Percentiles rank a stretch among this genome's conserved stretches.
These are phyloP conservation scores for Russula brevipes DNA, from an alignment of 768 basidiomycete genomes.

Conservation along the genomic window DNA sequence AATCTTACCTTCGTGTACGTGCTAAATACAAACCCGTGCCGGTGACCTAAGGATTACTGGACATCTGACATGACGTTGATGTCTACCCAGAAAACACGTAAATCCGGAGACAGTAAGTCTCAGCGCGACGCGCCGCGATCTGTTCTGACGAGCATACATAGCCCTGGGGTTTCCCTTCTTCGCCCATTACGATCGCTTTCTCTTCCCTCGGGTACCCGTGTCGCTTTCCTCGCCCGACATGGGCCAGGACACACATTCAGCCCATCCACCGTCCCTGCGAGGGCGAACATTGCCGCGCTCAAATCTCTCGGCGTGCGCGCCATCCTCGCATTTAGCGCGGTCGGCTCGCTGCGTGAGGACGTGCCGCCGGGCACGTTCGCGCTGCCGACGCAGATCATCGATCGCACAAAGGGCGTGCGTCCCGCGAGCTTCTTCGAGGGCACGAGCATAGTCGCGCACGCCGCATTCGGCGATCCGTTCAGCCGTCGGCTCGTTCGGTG, in stretches of 20 bases:
- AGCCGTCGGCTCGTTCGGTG: slow-evolving; percentile 56
- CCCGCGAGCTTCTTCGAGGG: slow-evolving; percentile 84
- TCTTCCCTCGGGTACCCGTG: slow-evolving; percentile 70
- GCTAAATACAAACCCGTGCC: not conserved
- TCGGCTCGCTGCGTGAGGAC: slow-evolving; percentile 91
- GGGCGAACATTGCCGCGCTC: slow-evolving; percentile 94
- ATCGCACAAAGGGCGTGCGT: slow-evolving; percentile 92
- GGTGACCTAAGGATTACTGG: too few species aligned
- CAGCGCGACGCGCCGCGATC: not conserved
- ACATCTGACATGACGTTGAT: not conserved
- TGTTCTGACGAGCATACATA: slow-evolving; percentile 29
- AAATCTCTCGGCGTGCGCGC: slow-evolving; percentile 87
- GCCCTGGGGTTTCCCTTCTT: slow-evolving; percentile 93
- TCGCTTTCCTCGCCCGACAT: slow-evolving; percentile 93
- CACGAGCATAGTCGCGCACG: slow-evolving; percentile 79
- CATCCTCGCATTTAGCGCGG: slow-evolving; percentile 91
- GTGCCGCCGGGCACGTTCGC: slow-evolving; percentile 85
- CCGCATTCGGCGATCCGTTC: slow-evolving; percentile 93
- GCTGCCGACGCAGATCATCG: slow-evolving; percentile 90
- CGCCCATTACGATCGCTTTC: slow-evolving; percentile 85
- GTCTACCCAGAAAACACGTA: slow-evolving; percentile 55
- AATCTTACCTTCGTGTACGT: slow-evolving; percentile 84
- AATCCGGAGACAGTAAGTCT: slow-evolving; percentile 72
- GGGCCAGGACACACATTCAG: slow-evolving; percentile 72
- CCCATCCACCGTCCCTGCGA: slow-evolving; percentile 75